Evolutionary conservation across 768 basidiomycete species (phyloP).

Genomic region (Aureoboletus auriporus): DNA sequence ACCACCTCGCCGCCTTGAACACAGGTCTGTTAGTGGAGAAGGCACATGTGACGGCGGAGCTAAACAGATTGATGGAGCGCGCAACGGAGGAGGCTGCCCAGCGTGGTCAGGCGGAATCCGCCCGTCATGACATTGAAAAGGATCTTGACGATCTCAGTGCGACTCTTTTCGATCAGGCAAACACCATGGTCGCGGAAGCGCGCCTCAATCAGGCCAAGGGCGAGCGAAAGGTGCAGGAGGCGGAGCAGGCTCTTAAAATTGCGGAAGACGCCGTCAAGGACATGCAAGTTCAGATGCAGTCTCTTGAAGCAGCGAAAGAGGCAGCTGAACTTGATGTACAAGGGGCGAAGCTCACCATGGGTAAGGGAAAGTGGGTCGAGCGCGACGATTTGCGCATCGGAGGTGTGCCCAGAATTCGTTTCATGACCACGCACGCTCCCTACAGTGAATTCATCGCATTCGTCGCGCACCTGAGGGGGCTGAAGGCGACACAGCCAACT

Average conservation of each 20-base stretch:
- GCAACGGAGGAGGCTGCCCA: constrained; percentile 93
- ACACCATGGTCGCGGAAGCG: constrained; percentile 97
- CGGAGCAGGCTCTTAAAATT: constrained; percentile 73
- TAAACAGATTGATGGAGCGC: constrained; percentile 89
- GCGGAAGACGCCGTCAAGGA: constrained; percentile 82
- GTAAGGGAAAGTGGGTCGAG: constrained; percentile 68
- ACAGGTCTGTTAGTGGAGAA: constrained; percentile 92
- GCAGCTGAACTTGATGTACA: constrained; percentile 48
- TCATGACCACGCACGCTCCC: constrained; percentile 67
- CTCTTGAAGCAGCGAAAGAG: constrained; percentile 64
- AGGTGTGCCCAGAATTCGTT: constrained; percentile 33
- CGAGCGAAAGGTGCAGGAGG: constrained; percentile 71
- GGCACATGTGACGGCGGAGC: constrained; percentile 83
- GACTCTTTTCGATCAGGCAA: constrained; percentile 85
- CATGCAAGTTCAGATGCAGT: constrained; percentile 85
- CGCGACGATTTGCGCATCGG: constrained; percentile 29
- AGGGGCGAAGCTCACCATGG: constrained; percentile 49
- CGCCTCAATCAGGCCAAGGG: constrained; percentile 60
- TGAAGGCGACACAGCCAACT: constrained; percentile 55
- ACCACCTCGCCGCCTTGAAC: constrained; percentile 87
- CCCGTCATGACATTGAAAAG: constrained; percentile 79
- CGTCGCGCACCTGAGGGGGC: constrained; percentile 66
- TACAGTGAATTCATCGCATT: constrained; percentile 81
- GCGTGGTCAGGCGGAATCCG: constrained; percentile 86
- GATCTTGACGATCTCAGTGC: constrained; percentile 95